Percentiles rank a stretch among this genome's conserved stretches.
Conservation (phyloP, 1,139 yeast species). For the Casaregolazyma suthepensis region DNA sequence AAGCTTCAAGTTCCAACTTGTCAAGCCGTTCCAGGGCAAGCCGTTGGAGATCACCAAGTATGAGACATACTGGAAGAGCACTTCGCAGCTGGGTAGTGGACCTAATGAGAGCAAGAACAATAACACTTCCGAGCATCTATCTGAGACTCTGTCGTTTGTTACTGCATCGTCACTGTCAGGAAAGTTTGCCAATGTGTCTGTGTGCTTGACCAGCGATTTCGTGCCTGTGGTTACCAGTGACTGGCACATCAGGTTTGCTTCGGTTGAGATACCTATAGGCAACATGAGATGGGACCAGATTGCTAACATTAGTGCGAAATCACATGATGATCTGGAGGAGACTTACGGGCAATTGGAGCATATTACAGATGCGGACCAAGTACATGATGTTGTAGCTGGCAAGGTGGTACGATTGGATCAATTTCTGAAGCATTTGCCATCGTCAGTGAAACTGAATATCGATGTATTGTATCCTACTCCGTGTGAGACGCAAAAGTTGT, state of each 20-base stretch:
- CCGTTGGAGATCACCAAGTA: constrained; percentile 87
- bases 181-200: constrained; percentile 62
- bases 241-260: constrained; percentile 51
- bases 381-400: constrained; percentile 33
- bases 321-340: constrained; percentile 10
- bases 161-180: constrained; percentile 91
- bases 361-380: constrained; percentile 25
- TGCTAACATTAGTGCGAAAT: constrained; percentile 15
- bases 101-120: constrained; percentile 17
- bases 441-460: constrained; percentile 62
- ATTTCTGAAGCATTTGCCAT: constrained; percentile 51
- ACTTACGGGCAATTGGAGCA: constrained; percentile 27
- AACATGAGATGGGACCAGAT: constrained; percentile 42
- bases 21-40: constrained; percentile 81
- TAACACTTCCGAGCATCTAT: constrained; percentile 25
- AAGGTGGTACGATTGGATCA: constrained; percentile 55
- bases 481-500: constrained; percentile 41
- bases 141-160: constrained; percentile 58
- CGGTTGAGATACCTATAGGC: constrained; percentile 45
- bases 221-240: constrained; percentile 79
- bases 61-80: constrained; percentile 95
- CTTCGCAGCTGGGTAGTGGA: constrained; percentile 40
- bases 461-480: constrained; percentile 79
- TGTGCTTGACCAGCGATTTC: constrained; percentile 73
- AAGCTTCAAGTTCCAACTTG: constrained; percentile 70